Evolutionary conservation across 2,329 filamentous ascomycete species (phyloP).

Genomic region (Neurospora sp.): DNA sequence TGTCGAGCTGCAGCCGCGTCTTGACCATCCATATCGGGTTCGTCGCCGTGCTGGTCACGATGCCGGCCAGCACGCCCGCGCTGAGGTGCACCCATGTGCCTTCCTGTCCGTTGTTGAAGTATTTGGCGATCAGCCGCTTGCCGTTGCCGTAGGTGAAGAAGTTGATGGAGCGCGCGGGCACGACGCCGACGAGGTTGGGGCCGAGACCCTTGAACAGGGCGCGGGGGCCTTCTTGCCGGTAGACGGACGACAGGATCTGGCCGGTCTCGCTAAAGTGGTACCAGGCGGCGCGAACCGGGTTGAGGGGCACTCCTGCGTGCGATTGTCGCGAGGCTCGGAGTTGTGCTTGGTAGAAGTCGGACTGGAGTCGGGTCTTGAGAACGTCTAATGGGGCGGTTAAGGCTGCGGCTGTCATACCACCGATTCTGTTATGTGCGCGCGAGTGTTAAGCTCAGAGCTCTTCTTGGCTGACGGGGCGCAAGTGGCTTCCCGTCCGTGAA

Average conservation of each 20-base stretch:
- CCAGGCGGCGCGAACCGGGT: constrained; percentile 53
- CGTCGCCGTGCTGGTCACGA: constrained; percentile 81
- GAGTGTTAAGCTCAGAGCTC: not conserved
- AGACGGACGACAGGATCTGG: constrained; percentile 73
- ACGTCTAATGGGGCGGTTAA: constrained; percentile 92
- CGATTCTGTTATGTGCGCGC: constrained; percentile 45
- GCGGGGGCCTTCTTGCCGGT: constrained; percentile 70
- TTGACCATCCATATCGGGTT: constrained; percentile 98
- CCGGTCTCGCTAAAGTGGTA: constrained; percentile 79
- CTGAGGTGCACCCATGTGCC: constrained; percentile 67
- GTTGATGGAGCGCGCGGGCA: constrained; percentile 83
- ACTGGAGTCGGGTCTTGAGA: constrained; percentile 85
- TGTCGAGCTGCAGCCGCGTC: constrained; percentile 85
- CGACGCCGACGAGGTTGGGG: constrained; percentile 80
- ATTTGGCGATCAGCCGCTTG: constrained; percentile 68
- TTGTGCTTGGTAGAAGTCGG: constrained; percentile 86
- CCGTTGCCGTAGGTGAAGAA: constrained; percentile 92
- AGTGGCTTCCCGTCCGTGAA: not conserved
- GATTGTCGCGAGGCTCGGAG: constrained; percentile 58
- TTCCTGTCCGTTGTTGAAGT: constrained; percentile 61
- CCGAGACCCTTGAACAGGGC: constrained; percentile 90
- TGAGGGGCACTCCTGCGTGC: constrained; percentile 45
- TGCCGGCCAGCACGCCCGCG: constrained; percentile 66
- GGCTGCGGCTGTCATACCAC: constrained; percentile 85
- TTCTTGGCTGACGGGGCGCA: not conserved